Evolutionary conservation across 169 alveolate genomes (phyloP).

Genomic region (Plasmodium reichenowi): DNA sequence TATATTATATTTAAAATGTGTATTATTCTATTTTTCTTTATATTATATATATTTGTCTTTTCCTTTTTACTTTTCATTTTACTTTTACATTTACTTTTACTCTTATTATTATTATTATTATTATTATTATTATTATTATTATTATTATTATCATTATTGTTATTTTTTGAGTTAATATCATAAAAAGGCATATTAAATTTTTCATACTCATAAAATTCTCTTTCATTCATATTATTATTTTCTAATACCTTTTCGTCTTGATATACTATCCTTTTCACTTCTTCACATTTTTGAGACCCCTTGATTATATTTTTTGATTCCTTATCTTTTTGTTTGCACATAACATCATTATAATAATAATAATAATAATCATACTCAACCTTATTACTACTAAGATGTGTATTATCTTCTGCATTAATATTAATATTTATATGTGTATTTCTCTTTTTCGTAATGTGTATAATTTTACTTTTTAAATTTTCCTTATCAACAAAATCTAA

Average conservation of each 20-base stretch:
- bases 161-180: not conserved
- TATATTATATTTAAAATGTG: conserved; percentile 39
- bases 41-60: not conserved
- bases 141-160: not conserved
- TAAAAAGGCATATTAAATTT: not conserved
- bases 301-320: no score
- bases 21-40: conserved; percentile 13
- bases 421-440: no score
- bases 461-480: not conserved
- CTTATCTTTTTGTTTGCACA: no score
- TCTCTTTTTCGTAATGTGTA: not conserved
- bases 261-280: no score
- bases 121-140: not conserved
- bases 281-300: no score
- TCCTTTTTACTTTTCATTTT: not conserved
- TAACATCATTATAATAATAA: no score
- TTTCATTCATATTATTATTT: no score
- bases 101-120: not conserved
- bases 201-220: not conserved
- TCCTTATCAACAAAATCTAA: not conserved
- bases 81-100: not conserved
- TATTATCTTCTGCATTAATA: no score
- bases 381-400: no score
- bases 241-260: no score
- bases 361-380: no score